Conservation (phyloP, 1,284 basidiomycete species). For the Malassezia arunalokei region DNA sequence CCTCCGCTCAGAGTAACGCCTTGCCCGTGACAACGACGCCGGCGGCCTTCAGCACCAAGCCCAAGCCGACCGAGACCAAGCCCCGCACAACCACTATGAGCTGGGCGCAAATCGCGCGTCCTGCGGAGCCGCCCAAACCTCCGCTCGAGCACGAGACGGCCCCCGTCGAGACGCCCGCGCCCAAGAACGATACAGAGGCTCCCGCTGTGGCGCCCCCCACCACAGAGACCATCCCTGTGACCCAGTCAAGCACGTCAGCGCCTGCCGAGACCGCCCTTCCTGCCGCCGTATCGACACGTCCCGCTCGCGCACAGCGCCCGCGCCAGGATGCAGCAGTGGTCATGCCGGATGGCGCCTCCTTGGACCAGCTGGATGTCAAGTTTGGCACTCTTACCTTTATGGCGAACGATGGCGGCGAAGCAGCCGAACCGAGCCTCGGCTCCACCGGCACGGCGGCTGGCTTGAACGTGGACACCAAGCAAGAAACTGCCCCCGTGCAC, state of each 20-base stretch:
- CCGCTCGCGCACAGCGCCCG: constrained; percentile 22
- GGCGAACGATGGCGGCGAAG: constrained; percentile 19
- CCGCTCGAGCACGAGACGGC: background rate
- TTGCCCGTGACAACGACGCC: constrained; percentile 13
- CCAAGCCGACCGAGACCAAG: background rate
- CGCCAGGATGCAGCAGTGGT: constrained; percentile 41
- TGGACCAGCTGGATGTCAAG: constrained; percentile 42
- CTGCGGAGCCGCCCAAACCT: background rate
- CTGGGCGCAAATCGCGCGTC: constrained; percentile 44
- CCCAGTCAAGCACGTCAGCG: background rate
- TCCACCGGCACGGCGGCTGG: background rate
- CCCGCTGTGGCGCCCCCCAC: background rate
- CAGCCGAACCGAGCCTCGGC: background rate
- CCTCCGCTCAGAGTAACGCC: background rate
- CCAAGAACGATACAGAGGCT: background rate
- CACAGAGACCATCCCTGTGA: background rate
- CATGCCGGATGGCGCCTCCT: constrained; percentile 36
- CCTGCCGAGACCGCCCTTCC: background rate
- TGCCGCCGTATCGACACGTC: background rate
- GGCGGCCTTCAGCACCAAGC: constrained; percentile 4
- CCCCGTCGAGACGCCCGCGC: background rate
- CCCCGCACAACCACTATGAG: constrained; percentile 24
- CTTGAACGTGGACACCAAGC: background rate
- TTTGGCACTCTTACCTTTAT: constrained; percentile 44
- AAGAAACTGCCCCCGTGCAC: background rate